Conservation (phyloP, 2,329 filamentous ascomycete genomes). For the Hymenoscyphus scutula region DNA sequence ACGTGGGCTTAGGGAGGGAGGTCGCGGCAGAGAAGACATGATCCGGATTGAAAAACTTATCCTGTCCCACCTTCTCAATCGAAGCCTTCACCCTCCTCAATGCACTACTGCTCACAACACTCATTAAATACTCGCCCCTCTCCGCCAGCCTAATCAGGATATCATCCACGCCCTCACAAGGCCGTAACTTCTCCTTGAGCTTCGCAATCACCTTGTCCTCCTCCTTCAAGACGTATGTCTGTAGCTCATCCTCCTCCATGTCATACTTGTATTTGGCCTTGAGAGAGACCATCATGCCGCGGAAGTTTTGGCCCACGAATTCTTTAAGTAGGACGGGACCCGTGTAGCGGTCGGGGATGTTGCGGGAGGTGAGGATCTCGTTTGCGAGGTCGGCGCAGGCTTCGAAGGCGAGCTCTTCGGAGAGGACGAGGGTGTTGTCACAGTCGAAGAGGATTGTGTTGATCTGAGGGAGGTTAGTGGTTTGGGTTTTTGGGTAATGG, state of each 20-base stretch:
- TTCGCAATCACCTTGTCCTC: constrained; percentile 82
- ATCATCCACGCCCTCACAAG: constrained; percentile 66
- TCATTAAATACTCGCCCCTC: constrained; percentile 65
- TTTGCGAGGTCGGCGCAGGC: constrained; percentile 89
- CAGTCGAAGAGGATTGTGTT: constrained; percentile 72
- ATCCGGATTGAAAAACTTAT: constrained; percentile 74
- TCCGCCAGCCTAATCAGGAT: constrained; percentile 64
- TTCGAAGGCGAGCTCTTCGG: constrained; percentile 87
- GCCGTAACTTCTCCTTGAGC: constrained; percentile 63
- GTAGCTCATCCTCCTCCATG: constrained; percentile 65
- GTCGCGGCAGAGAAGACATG: constrained; percentile 80
- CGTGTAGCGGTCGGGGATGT: constrained; percentile 67
- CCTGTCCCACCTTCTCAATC: constrained; percentile 75
- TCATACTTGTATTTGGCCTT: constrained; percentile 73
- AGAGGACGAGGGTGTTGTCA: constrained; percentile 92
- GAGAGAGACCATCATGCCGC: constrained; percentile 79
- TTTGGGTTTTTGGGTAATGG: not conserved
- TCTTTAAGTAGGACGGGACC: constrained; percentile 75
- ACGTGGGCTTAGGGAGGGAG: constrained; percentile 74
- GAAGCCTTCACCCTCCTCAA: constrained; percentile 74
- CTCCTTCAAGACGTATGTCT: constrained; percentile 72
- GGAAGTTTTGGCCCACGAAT: constrained; percentile 94
- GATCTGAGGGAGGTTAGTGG: constrained; percentile 46
- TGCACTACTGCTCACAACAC: constrained; percentile 80
- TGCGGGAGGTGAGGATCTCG: constrained; percentile 69